Evolutionary conservation across 2,329 filamentous ascomycete species (phyloP), one percentile per base, ranked within the genome.

Genomic region (Metarhizium sp.): DNA sequence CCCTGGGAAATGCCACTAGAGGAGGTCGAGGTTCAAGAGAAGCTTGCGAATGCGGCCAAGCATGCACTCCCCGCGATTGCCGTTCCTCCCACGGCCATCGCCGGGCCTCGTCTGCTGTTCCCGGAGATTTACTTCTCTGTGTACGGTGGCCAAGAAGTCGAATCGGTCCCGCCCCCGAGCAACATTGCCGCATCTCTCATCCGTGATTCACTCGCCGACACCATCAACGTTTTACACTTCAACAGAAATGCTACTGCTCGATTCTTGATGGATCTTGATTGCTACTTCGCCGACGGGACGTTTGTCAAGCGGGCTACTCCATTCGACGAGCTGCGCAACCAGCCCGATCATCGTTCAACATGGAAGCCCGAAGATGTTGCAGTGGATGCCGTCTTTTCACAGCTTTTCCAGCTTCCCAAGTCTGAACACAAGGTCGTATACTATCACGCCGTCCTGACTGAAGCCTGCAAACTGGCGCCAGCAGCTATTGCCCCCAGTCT

Each of bases 321-420:
- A 0, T 96, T 96, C 65, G 94, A 99, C 69, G 87, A 91, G 65
- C 81, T 99, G 51, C 82, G 87, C 38, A 86, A 86, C 49, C 78
- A 86, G 18, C 82, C 84, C 38, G 74, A 73, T 1, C 79, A 82
- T 54, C 79, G 80, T 60, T 83, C 87, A 14, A 92, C 90, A 0
- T 99, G 94, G 92, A 99, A 99, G 71, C 91, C 94, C 0, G 94
- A 99, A 73, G 94, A 99, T 71, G 88, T 97, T 57, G 89, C 88
- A 3, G 90, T 99, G n/a, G 94, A 99, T 69, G 91, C 92, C 5
- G 90, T 97, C 56, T 99, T 99, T 71, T 95, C 92, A 1, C 92
- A 97, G 70, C 78, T 99, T 46, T 89, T 96, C 67, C 88, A 90
- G 69, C 80, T 99, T 42, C 94, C 94, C 4, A 79, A 78, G 3